Evolutionary conservation across 352 stramenopile genomes (phyloP).

Genomic region (Blastocystis sp.): DNA sequence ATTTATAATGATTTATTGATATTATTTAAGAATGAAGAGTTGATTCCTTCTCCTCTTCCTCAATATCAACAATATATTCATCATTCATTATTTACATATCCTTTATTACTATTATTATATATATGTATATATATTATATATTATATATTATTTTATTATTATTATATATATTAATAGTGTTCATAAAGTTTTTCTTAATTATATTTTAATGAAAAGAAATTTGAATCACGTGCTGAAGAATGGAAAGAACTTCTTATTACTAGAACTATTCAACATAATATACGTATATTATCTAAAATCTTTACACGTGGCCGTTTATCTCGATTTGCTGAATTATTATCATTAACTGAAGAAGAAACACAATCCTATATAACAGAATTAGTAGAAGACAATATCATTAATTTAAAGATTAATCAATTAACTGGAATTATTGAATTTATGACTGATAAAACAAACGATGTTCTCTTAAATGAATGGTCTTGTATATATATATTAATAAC

Average conservation of each 20-base stretch:
- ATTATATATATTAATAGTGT: not conserved
- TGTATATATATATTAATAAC: not conserved
- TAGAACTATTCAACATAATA: slow-evolving; percentile 29
- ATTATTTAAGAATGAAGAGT: too few species aligned
- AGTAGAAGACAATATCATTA: not conserved
- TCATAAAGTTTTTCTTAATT: slow-evolving; percentile 1
- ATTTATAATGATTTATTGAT: too few species aligned
- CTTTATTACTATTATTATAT: too few species aligned
- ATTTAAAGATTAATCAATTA: slow-evolving; percentile 16
- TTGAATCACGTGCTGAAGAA: not conserved
- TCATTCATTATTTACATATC: too few species aligned
- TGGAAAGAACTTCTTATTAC: slow-evolving; percentile 8
- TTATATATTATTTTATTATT: too few species aligned
- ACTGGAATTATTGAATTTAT: slow-evolving; percentile 11
- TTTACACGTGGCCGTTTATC: not conserved
- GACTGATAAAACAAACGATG: not conserved
- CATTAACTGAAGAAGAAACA: slow-evolving; percentile 14
- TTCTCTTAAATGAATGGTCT: slow-evolving; percentile 12
- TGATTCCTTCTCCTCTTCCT: too few species aligned
- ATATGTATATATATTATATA: too few species aligned
- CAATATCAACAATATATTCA: too few species aligned
- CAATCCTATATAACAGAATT: not conserved
- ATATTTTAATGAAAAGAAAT: not conserved
- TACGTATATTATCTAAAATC: slow-evolving; percentile 9
- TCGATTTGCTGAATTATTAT: slow-evolving; percentile 4